phyloP scores from a whole-genome alignment of 108 stramenopile genomes.

The Skeletonema tropicum region DNA sequence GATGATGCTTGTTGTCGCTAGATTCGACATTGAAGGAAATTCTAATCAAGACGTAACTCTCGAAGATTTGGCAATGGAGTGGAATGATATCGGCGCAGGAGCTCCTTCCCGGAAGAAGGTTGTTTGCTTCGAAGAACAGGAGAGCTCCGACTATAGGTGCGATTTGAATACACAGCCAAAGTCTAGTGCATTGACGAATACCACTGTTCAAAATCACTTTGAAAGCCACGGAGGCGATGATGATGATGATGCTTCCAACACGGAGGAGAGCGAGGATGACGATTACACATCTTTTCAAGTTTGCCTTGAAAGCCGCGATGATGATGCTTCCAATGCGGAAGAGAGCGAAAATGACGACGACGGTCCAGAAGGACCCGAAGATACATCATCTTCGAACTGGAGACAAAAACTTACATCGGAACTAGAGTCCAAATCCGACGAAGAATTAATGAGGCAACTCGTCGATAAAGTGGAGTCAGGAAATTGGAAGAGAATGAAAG shows the following conservation, averaged over 20 bases:
- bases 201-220: background rate
- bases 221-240: background rate
- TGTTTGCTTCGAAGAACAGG: constrained; percentile 32
- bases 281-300: constrained; percentile 21
- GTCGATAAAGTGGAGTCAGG: background rate
- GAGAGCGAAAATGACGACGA: constrained; percentile 37
- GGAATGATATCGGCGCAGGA: constrained; percentile 49
- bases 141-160: background rate
- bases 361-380: constrained; percentile 4
- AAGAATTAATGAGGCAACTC: background rate
- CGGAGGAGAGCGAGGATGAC: constrained; percentile 16
- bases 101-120: constrained; percentile 18
- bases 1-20: constrained; percentile 44
- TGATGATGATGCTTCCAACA: background rate
- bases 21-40: constrained; percentile 29
- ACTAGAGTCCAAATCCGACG: background rate
- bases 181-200: background rate
- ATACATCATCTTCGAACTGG: background rate
- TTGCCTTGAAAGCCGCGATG: background rate
- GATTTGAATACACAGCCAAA: background rate
- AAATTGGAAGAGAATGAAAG: background rate
- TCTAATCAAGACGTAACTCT: constrained; percentile 1
- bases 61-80: constrained; percentile 49
- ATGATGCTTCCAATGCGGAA: background rate
- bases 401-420: background rate